These are phyloP conservation scores for Aspergillus piperis DNA, from an alignment of 2,329 filamentous ascomycete genomes.

Conservation along the genomic window DNA sequence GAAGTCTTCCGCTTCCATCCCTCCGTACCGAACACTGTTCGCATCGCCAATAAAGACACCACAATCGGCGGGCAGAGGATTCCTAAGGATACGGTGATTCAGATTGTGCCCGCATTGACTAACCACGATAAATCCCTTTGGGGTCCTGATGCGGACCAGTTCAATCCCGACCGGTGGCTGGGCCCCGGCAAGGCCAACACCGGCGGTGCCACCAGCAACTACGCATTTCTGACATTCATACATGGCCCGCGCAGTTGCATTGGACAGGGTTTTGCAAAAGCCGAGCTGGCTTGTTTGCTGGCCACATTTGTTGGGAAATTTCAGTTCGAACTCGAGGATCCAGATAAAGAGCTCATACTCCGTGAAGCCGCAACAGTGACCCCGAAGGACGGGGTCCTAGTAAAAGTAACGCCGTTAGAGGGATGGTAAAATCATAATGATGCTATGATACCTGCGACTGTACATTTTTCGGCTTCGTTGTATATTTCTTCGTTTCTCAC, in stretches of 20 bases:
- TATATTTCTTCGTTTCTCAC: neutral
- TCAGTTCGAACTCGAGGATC: slow-evolving; percentile 65
- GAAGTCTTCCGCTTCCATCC: slow-evolving; percentile 74
- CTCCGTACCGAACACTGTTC: slow-evolving; percentile 70
- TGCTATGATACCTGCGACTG: neutral
- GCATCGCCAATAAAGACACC: slow-evolving; percentile 66
- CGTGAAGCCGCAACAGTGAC: slow-evolving; percentile 70
- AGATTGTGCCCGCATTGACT: slow-evolving; percentile 65
- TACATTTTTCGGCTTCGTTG: neutral
- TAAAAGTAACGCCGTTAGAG: slow-evolving; percentile 57
- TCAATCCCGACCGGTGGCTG: slow-evolving; percentile 79
- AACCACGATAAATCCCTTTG: slow-evolving; percentile 71
- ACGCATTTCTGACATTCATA: slow-evolving; percentile 76
- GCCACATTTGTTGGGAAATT: slow-evolving; percentile 77
- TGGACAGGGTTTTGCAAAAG: slow-evolving; percentile 75
- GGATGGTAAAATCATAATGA: slow-evolving; percentile 28
- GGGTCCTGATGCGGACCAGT: slow-evolving; percentile 72
- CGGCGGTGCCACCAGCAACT: slow-evolving; percentile 75
- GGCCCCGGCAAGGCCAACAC: slow-evolving; percentile 55
- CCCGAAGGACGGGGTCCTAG: slow-evolving; percentile 71
- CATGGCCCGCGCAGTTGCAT: slow-evolving; percentile 87
- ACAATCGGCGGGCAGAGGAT: slow-evolving; percentile 64
- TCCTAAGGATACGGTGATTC: slow-evolving; percentile 69
- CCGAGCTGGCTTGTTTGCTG: slow-evolving; percentile 81
- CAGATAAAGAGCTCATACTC: slow-evolving; percentile 62